Evolutionary conservation across 2,329 filamentous ascomycete species (phyloP), one percentile per base, ranked within the genome.

Genomic region (Claviceps pazoutovae): DNA sequence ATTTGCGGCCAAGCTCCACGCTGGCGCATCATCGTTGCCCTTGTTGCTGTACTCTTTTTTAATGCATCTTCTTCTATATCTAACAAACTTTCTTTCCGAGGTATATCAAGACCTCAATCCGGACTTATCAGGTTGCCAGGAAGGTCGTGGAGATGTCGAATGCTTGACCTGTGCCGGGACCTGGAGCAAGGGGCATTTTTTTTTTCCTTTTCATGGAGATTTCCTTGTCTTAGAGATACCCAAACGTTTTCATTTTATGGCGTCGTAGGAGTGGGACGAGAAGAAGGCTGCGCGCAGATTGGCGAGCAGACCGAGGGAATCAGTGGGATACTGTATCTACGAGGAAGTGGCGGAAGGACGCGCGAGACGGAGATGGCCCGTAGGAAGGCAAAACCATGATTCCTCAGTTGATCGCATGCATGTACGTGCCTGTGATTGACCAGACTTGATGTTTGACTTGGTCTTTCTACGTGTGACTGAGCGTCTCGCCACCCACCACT

Each of bases 221-320:
- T 34, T 34, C 45, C 21, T 61, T 61, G 61, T 65, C 59, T 65
- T 16, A 58, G 60, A 66, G 65, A 67, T 67, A 67, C 65, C 65
- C 65, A 62, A 56, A 58, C 56, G 59, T 57, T 53, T 41, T 41
- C 30, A 46, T 56, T 36, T 49, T 49, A 37, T 43, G 50, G 51
- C 51, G 50, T 51, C 42, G 50, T 39, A 26, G 53, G 42, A 53
- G 42, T 14, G 34, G 49, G 26, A 34, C 9, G 30, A 52, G 42
- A 50, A 49, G 39, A 39, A 55, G 46, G 54, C 50, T 53, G 49
- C 50, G 46, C 30, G 41, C 49, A 36, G 52, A 53, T 39, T 1
- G 30, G 9, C 30, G 50, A 51, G 23, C 13, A 51, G 43, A 47
- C 30, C 3, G 49, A 54, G 46, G 23, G n/a, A 7, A 45, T 17